These are phyloP conservation scores for Cutaneotrichosporon dermatis DNA, from an alignment of 1,284 basidiomycete genomes.

Conservation along the genomic window DNA sequence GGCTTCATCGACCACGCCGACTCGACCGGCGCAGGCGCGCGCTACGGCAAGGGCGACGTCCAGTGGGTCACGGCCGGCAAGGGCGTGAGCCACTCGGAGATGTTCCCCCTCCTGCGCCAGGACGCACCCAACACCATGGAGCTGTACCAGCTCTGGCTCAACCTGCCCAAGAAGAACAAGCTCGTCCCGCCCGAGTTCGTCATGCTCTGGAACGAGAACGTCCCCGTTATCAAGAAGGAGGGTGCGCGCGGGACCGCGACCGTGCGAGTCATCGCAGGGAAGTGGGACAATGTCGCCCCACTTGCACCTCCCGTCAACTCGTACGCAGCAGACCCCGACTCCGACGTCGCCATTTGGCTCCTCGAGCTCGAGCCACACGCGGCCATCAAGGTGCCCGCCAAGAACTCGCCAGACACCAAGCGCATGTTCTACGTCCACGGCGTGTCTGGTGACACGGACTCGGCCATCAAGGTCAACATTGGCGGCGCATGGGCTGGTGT, in stretches of 20 bases:
- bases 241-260: constrained; percentile 5
- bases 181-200: constrained; percentile 11
- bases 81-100: constrained; percentile 68
- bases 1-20: constrained; percentile 20
- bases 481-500: constrained; percentile 9
- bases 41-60: constrained; percentile 62
- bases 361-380: constrained; percentile 14
- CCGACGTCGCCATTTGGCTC: constrained; percentile 18
- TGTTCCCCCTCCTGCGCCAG: constrained; percentile 50
- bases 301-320: constrained; percentile 7
- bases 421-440: constrained; percentile 19
- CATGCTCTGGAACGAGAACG: constrained; percentile 17
- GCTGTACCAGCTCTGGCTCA: constrained; percentile 21
- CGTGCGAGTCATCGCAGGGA: constrained; percentile 13
- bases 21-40: constrained; percentile 16
- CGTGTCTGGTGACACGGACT: neutral
- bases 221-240: constrained; percentile 13
- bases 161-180: constrained; percentile 17
- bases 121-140: constrained; percentile 9
- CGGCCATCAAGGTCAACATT: constrained; percentile 8
- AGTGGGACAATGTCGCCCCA: constrained; percentile 11
- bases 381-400: constrained; percentile 12
- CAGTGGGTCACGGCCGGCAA: constrained; percentile 90
- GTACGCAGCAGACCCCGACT: constrained; percentile 13
- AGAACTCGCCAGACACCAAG: constrained; percentile 9